phyloP scores from a whole-genome alignment of 108 stramenopile genomes.

The Nitzschia sp. region DNA sequence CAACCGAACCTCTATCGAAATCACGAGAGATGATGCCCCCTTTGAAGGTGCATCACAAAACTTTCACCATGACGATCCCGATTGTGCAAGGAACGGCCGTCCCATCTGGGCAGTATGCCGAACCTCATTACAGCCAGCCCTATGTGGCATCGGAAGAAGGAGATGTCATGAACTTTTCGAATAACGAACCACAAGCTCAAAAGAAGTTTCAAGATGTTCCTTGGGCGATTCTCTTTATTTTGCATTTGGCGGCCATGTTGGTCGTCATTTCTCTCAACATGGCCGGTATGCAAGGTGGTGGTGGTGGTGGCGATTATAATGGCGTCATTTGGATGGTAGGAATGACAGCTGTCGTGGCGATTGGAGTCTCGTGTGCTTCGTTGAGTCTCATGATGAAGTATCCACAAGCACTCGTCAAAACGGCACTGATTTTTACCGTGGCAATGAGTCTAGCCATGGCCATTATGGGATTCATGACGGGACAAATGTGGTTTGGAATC shows the following conservation, averaged over 20 bases:
- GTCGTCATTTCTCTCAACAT: slow-evolving; percentile 32
- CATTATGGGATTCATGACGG: slow-evolving; percentile 41
- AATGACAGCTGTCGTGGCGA: slow-evolving; percentile 28
- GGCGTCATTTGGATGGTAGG: slow-evolving; percentile 29
- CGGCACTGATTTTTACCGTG: slow-evolving; percentile 56
- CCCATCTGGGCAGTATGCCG: not conserved
- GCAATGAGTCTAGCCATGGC: slow-evolving; percentile 35
- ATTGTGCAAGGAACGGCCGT: slow-evolving; percentile 52
- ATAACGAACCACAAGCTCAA: not conserved
- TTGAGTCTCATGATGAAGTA: slow-evolving; percentile 69
- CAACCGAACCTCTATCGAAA: no score
- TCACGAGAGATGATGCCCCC: no score
- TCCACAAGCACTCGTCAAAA: slow-evolving; percentile 62
- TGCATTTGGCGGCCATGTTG: slow-evolving; percentile 53
- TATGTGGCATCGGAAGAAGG: not conserved
- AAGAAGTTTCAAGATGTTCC: slow-evolving; percentile 46
- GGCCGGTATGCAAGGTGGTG: slow-evolving; percentile 4
- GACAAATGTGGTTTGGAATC: slow-evolving; percentile 26
- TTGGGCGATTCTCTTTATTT: slow-evolving; percentile 63
- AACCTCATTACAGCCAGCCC: not conserved
- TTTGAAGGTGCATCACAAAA: no score
- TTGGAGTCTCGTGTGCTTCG: slow-evolving; percentile 48
- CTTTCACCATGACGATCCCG: slow-evolving; percentile 36
- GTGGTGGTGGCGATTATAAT: slow-evolving; percentile 17
- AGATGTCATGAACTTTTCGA: not conserved